Conservation (phyloP, 106 monocot genomes). For the Agapanthus africanus region DNA sequence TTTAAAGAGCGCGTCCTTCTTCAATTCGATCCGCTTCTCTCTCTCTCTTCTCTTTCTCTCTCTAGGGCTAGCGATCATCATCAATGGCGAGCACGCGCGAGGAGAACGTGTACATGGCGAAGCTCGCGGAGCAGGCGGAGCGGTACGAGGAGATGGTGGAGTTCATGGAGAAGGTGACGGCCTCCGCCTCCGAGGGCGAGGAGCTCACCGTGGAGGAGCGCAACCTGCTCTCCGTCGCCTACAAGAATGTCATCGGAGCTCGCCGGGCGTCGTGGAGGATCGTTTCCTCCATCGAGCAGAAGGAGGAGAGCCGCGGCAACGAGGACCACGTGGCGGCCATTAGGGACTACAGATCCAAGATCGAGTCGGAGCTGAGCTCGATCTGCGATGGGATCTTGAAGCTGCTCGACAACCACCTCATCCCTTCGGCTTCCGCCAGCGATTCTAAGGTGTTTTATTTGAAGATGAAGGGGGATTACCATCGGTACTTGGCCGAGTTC, state of each 20-base stretch:
- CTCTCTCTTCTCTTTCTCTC: neutral
- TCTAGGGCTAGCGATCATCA: neutral
- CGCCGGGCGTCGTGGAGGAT: slow-evolving; percentile 24
- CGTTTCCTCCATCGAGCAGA: slow-evolving; percentile 30
- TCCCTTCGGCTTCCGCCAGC: slow-evolving; percentile 20
- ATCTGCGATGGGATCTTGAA: slow-evolving; percentile 22
- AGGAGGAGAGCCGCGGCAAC: slow-evolving; percentile 25
- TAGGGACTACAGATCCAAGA: slow-evolving; percentile 21
- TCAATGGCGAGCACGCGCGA: slow-evolving; percentile 24
- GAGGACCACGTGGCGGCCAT: slow-evolving; percentile 23
- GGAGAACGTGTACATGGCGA: slow-evolving; percentile 29
- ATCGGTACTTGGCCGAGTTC: slow-evolving; percentile 24
- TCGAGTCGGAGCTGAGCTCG: slow-evolving; percentile 23
- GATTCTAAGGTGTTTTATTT: slow-evolving; percentile 26
- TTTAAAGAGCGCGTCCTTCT: too few species aligned
- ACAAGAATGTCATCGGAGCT: slow-evolving; percentile 25
- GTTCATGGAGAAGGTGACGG: slow-evolving; percentile 27
- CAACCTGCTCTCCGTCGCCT: slow-evolving; percentile 26
- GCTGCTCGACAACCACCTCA: slow-evolving; percentile 10
- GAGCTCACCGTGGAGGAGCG: slow-evolving; percentile 29
- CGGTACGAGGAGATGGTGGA: slow-evolving; percentile 32
- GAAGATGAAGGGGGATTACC: slow-evolving; percentile 33
- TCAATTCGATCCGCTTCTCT: too few species aligned
- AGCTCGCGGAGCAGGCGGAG: slow-evolving; percentile 31
- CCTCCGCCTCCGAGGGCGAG: slow-evolving; percentile 2